Evolutionary conservation across 495 filamentous ascomycete genomes (phyloP).

Genomic region (Talaromyces adpressus): DNA sequence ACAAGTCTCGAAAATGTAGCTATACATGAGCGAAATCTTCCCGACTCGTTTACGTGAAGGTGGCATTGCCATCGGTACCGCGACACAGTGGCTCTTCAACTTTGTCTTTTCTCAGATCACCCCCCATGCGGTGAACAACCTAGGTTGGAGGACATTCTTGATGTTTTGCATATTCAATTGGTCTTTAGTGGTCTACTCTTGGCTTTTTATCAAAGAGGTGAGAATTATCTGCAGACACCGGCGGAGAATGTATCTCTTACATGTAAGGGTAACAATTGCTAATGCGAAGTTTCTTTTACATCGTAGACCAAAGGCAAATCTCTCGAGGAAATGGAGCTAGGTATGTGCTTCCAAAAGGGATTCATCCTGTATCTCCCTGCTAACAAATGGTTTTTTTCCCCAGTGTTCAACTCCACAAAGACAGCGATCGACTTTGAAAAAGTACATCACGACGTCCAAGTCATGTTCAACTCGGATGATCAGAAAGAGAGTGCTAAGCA

Average conservation of each 20-base stretch:
- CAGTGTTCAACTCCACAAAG: constrained; percentile 26
- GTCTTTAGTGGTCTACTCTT: constrained; percentile 27
- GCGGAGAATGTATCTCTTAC: constrained; percentile 22
- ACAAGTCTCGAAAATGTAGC: not conserved
- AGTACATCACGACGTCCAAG: not conserved
- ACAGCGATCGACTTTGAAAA: not conserved
- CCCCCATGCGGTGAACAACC: constrained; percentile 32
- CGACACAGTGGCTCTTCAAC: constrained; percentile 46
- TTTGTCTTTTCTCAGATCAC: constrained; percentile 44
- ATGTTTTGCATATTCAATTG: constrained; percentile 26
- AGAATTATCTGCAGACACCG: too few species aligned
- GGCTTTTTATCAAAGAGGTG: constrained; percentile 26
- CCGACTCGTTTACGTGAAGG: constrained; percentile 40
- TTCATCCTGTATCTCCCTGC: too few species aligned
- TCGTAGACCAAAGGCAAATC: constrained; percentile 43
- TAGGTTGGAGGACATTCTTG: constrained; percentile 38
- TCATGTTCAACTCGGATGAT: not conserved
- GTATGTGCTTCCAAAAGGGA: not conserved
- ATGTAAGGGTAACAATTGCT: constrained; percentile 27
- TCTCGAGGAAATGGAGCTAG: constrained; percentile 36
- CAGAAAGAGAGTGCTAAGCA: not conserved
- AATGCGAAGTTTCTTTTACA: constrained; percentile 26
- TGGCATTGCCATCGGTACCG: constrained; percentile 32
- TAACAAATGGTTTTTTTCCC: not conserved
- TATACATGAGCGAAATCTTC: constrained; percentile 28